Base-by-base conservation (phyloP, 495 filamentous ascomycete genomes). In the Penicillium cataractarum region DNA sequence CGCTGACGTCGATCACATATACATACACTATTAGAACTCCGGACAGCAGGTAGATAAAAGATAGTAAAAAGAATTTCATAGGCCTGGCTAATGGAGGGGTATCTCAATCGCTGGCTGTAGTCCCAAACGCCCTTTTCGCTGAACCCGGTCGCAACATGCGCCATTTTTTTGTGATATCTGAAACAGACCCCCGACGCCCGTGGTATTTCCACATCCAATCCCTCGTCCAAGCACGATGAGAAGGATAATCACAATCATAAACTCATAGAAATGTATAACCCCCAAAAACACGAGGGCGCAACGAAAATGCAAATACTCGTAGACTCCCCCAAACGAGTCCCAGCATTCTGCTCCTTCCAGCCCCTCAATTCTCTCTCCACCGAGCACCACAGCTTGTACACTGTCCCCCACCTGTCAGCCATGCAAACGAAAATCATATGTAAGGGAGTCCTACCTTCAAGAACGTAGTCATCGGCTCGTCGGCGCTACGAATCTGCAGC, bases 401-500 rank as follows among this genome's bases (percentile, higher is more conserved):
- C 78, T 80, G 58, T 57, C 58, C 56, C 48, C 48, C 46, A 61
- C 52, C 61, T 70, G 65, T 78, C 69, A 80, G 75, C 58, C 61
- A 62, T 63, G 66, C 60, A 50, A 12, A 15, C 33, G 51, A 31
- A 15, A 6, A 22, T 17, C 12, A n/a, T n/a, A 62, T 52, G 67
- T 57, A 72, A 66, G 62, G 62, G 66, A 58, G 31, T 49, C 82
- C 55, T 65, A 93, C 92, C 90, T 91, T 93, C 74, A 89, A 93
- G 76, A 99, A 98, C 42, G 84, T 91, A 51, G 95, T 99, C 92
- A 97, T 97, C 55, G 95, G 95, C 83, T 99, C 95, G 78, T 99
- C 95, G 42, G 96, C 95, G 80, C 92, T 96, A 60, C 95, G 88
- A 78, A 97, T 98, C 84, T 99, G 95, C 68, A 97, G 87, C 84